Evolutionary conservation across 2,329 filamentous ascomycete species (phyloP).

Genomic region (Metarhizium robertsii): DNA sequence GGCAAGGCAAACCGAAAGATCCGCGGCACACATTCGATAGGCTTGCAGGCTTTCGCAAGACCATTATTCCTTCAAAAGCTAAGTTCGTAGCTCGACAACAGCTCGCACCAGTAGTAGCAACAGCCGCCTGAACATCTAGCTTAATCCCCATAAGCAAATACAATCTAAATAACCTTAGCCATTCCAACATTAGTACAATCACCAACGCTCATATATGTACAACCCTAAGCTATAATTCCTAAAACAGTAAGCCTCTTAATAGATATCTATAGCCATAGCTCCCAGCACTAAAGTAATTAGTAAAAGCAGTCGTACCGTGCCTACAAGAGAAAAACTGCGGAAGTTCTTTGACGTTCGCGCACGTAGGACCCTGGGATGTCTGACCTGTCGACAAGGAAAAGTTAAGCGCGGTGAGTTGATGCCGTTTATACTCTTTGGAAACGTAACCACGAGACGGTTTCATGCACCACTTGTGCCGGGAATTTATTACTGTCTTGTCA

Average conservation of each 20-base stretch:
- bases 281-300: neutral
- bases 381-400: slow-evolving; percentile 6
- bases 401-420: slow-evolving; percentile 4
- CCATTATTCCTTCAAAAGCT: too few relatives aligned
- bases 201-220: neutral
- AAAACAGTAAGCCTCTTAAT: neutral
- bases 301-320: slow-evolving; percentile 2
- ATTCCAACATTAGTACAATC: neutral
- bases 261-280: neutral
- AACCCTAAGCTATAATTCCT: neutral
- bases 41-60: too few relatives aligned
- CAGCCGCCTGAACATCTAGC: neutral
- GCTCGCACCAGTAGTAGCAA: neutral
- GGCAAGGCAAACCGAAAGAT: neutral
- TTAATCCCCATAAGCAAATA: neutral
- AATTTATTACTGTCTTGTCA: neutral
- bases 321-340: slow-evolving; percentile 2
- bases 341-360: slow-evolving; percentile 5
- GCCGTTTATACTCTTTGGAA: neutral
- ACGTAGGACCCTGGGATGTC: slow-evolving; percentile 2
- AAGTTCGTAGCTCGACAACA: too few relatives aligned
- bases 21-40: neutral
- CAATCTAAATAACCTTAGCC: neutral
- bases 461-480: neutral
- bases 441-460: neutral